A percentile compares a stretch with the other conserved stretches of the same genome.
Conservation (phyloP, 345 rosid species). For the Eucalyptus melliodora region DNA sequence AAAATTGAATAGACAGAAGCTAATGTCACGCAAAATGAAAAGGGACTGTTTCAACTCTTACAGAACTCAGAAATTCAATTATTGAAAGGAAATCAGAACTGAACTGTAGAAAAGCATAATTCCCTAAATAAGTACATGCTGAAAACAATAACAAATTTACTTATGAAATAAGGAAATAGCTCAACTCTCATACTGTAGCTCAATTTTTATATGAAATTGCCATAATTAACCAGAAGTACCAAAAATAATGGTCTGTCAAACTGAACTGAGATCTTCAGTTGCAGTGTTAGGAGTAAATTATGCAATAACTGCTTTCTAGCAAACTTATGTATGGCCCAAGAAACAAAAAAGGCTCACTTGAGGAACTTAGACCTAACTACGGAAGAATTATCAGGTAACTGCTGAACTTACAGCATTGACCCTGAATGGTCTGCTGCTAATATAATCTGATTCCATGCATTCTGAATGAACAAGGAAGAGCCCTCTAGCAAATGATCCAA, state of each 20-base stretch:
- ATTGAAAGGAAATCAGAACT: neutral
- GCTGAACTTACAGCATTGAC: slow-evolving; percentile 66
- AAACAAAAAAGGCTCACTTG: neutral
- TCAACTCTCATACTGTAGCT: neutral
- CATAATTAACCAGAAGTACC: neutral
- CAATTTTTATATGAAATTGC: neutral
- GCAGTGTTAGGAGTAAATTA: neutral
- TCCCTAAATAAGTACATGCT: neutral
- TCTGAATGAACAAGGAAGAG: slow-evolving; percentile 87
- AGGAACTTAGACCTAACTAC: neutral
- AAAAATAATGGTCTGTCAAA: neutral
- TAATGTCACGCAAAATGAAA: neutral
- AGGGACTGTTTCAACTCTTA: neutral
- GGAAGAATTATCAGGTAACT: neutral
- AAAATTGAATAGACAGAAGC: neutral
- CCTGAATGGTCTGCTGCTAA: slow-evolving; percentile 87
- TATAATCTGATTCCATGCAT: slow-evolving; percentile 77
- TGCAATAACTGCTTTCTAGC: neutral
- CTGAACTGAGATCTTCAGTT: neutral
- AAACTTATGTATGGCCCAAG: neutral
- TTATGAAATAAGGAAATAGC: neutral
- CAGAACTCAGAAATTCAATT: neutral
- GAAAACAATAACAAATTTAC: neutral
- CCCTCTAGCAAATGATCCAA: slow-evolving; percentile 91
- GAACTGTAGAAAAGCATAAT: neutral